Base-by-base conservation (phyloP, 169 alveolate species). In the Plasmodium inui region DNA sequence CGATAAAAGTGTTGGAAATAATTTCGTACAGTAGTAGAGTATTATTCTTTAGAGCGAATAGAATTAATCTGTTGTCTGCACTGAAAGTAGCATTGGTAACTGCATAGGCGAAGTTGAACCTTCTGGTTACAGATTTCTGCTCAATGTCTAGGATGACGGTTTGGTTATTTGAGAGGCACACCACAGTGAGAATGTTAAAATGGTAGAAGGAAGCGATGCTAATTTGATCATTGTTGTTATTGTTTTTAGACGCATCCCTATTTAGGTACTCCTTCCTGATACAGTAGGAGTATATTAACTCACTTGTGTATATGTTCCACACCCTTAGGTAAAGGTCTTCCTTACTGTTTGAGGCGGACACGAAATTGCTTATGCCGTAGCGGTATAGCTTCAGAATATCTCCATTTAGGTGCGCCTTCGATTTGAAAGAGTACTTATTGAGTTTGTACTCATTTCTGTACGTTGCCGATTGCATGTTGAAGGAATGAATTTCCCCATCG, bases 401-500 rank as follows among this genome's bases (percentile, higher is more conserved):
- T 19, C 94, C 94, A 78, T 88, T 30, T 72, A 26, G 81, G 55
- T 88, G 94, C 3, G 94, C 94, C 57, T 88, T 88, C 2, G 94
- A 88, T 78, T 41, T 78, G 30, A 88, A 19, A 2, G 94, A 88
- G 71, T 88, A 88, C 61, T 88, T 88, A 88, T 88, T 88, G 70
- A 88, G 30, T 70, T 88, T 88, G 81, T 88, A 88, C 19, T 72
- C 85, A 79, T 44, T 88, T 76, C 83, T 46, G 80, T 82, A 86
- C 61, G 84, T 78, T 41, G 83, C 53, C 55, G 96, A 96, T 92
- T 98, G 99, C 92, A 98, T 97, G 71, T 97, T 98, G 92, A 98
- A 97, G 53, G 98, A 97, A 93, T 98, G 98, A 14, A 98, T 93
- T 39, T 94, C 85, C 34, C 99, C 99, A 92, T 95, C 96, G 70